Evolutionary conservation across 73 alveolate species (phyloP).

Genomic region (Durusdinium trenchii): DNA sequence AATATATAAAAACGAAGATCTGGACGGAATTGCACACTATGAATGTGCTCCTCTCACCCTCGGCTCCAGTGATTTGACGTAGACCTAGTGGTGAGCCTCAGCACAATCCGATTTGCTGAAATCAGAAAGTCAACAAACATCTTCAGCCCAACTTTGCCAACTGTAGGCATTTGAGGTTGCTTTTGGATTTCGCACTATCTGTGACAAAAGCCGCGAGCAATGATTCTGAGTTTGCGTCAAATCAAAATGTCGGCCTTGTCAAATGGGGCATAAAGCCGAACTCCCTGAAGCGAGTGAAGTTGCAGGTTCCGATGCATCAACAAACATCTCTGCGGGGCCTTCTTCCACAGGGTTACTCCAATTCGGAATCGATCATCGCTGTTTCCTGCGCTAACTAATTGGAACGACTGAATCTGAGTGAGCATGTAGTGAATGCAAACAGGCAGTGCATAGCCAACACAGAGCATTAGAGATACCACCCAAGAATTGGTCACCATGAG

Average conservation of each 20-base stretch:
- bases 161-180: too few relatives aligned
- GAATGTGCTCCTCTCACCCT: conserved; percentile 85
- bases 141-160: too few relatives aligned
- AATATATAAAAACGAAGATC: too few relatives aligned
- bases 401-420: too few relatives aligned
- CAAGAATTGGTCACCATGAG: too few relatives aligned
- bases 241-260: conserved; percentile 59
- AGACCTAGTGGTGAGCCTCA: conserved; percentile 92
- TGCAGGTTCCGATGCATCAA: neutral
- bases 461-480: too few relatives aligned
- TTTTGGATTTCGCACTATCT: too few relatives aligned
- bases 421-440: too few relatives aligned
- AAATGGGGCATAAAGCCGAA: conserved; percentile 64
- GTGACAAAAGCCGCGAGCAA: neutral
- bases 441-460: too few relatives aligned
- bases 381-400: too few relatives aligned
- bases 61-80: conserved; percentile 93
- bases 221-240: neutral
- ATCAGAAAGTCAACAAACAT: neutral
- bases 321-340: neutral
- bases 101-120: neutral
- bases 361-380: conserved; percentile 87
- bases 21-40: too few relatives aligned
- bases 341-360: conserved; percentile 72
- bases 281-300: neutral